A percentile compares a stretch with the other conserved stretches of the same genome.
phyloP scores from a whole-genome alignment of 495 filamentous ascomycete species.

The Terfezia claveryi region DNA sequence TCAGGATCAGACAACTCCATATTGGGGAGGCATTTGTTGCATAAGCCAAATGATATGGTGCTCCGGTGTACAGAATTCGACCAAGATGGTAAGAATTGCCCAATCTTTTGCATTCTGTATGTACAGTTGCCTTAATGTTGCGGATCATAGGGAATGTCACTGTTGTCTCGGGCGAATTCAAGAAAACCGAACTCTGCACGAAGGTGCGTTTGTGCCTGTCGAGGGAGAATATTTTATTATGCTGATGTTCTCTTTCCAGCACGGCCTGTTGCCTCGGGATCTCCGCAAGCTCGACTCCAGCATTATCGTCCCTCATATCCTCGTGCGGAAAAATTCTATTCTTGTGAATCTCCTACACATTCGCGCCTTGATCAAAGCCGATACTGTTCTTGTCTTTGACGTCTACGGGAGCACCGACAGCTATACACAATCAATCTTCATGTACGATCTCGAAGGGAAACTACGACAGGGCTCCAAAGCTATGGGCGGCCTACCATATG shows the following conservation, averaged over 20 bases:
- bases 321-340: slow-evolving; percentile 83
- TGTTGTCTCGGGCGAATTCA: slow-evolving; percentile 87
- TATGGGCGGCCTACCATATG: slow-evolving; percentile 38
- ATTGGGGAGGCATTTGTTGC: slow-evolving; percentile 5
- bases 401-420: slow-evolving; percentile 88
- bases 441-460: slow-evolving; percentile 63
- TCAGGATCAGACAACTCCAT: slow-evolving; percentile 17
- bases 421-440: slow-evolving; percentile 85
- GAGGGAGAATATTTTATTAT: not conserved
- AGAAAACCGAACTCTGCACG: slow-evolving; percentile 86
- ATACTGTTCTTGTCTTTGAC: slow-evolving; percentile 86
- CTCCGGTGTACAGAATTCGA: slow-evolving; percentile 89
- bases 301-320: slow-evolving; percentile 89
- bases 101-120: not conserved
- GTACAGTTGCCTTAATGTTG: not conserved
- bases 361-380: slow-evolving; percentile 78
- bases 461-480: slow-evolving; percentile 31
- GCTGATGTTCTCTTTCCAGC: slow-evolving; percentile 31
- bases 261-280: slow-evolving; percentile 85
- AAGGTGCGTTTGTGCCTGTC: slow-evolving; percentile 38
- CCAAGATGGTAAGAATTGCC: slow-evolving; percentile 32
- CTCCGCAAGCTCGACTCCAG: slow-evolving; percentile 84
- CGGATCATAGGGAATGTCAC: slow-evolving; percentile 44
- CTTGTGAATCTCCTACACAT: slow-evolving; percentile 86
- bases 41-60: slow-evolving; percentile 9